Percentiles rank a stretch among this genome's conserved stretches.
These are phyloP conservation scores for Linnemannia schmuckeri DNA, from an alignment of 192 early-diverging fungal genomes.

Conservation along the genomic window DNA sequence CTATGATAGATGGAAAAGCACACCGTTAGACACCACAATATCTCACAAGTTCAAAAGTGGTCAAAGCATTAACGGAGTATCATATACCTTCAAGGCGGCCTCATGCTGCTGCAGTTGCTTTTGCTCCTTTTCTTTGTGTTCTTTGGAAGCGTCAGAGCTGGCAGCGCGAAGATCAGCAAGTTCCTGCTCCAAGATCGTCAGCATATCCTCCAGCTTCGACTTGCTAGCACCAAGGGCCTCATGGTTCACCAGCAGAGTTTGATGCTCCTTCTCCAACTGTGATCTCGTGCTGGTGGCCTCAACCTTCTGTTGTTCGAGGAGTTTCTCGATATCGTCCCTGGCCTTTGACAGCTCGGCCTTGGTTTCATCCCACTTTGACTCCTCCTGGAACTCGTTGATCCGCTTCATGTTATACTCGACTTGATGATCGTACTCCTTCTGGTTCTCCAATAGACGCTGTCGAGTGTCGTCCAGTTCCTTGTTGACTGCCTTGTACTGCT, in stretches of 20 bases:
- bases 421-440: slow-evolving; percentile 50
- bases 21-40: neutral
- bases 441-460: slow-evolving; percentile 36
- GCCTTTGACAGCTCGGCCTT: slow-evolving; percentile 24
- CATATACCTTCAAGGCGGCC: slow-evolving; percentile 15
- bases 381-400: slow-evolving; percentile 53
- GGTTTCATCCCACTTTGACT: slow-evolving; percentile 33
- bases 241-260: slow-evolving; percentile 2
- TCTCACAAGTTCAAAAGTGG: neutral
- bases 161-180: slow-evolving; percentile 9
- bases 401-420: slow-evolving; percentile 50
- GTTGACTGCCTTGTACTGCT: slow-evolving; percentile 19
- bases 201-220: slow-evolving; percentile 1
- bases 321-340: slow-evolving; percentile 21
- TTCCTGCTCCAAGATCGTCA: slow-evolving; percentile 14
- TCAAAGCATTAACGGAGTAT: neutral
- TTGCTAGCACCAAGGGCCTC: slow-evolving; percentile 6
- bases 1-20: neutral
- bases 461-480: slow-evolving; percentile 39
- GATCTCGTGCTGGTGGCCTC: neutral
- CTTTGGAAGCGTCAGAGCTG: neutral
- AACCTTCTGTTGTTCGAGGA: slow-evolving; percentile 26
- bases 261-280: slow-evolving; percentile 33
- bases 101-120: slow-evolving; percentile 6
- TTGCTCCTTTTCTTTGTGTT: slow-evolving; percentile 9